These are phyloP conservation scores for Helichrysum umbraculigerum DNA, from an alignment of 129 eudicot species.

Conservation along the genomic window DNA sequence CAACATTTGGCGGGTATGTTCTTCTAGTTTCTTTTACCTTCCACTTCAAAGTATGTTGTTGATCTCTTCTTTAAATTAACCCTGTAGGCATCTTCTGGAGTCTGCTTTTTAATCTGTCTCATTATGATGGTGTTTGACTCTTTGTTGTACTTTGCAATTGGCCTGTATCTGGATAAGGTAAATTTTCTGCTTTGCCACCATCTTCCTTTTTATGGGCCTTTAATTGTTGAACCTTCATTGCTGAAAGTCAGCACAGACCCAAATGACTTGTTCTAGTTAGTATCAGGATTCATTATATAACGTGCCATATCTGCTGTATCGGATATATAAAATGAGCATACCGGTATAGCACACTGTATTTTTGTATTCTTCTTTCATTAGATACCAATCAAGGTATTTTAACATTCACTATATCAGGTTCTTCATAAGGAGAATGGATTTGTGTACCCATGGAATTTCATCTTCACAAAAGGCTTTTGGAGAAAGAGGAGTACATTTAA, in stretches of 20 bases:
- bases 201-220: conserved; percentile 1
- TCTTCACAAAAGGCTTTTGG: conserved; percentile 45
- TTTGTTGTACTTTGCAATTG: conserved; percentile 70
- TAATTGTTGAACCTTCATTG: conserved; percentile 15
- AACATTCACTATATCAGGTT: conserved; percentile 49
- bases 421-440: conserved; percentile 66
- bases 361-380: conserved; percentile 15
- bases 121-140: conserved; percentile 87
- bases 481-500: conserved; percentile 39
- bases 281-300: neutral
- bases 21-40: neutral
- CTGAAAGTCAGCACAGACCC: conserved; percentile 15
- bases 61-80: conserved; percentile 12
- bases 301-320: neutral
- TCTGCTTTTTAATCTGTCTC: conserved; percentile 83
- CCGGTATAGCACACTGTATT: neutral
- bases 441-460: conserved; percentile 54
- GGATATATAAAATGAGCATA: conserved; percentile 17
- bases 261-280: neutral
- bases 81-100: conserved; percentile 91
- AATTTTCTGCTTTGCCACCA: neutral
- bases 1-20: conserved; percentile 92
- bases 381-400: neutral
- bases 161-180: conserved; percentile 95
- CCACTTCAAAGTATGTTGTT: conserved; percentile 8